A percentile compares a stretch with the other conserved stretches of the same genome.
Evolutionary conservation across 495 filamentous ascomycete species (phyloP).

Genomic region (Aspergillus funiculosus): DNA sequence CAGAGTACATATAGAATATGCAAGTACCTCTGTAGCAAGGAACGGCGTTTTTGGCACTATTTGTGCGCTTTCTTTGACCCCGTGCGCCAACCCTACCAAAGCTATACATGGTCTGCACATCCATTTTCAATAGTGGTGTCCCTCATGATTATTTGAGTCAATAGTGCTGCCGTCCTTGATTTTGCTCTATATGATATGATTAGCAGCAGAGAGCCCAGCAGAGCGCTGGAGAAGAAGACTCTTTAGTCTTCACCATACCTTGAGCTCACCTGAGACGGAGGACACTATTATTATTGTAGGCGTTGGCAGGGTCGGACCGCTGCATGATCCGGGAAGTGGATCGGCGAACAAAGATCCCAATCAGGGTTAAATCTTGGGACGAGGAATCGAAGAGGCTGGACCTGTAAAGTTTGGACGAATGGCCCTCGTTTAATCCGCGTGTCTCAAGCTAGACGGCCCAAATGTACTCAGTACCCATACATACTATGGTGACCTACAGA

Average conservation of each 20-base stretch:
- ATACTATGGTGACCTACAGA: too few relatives aligned
- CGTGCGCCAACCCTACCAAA: slow-evolving; percentile 18
- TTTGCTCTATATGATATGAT: not conserved
- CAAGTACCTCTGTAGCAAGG: slow-evolving; percentile 10
- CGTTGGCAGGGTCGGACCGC: slow-evolving; percentile 27
- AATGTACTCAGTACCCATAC: too few relatives aligned
- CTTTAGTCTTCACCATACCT: not conserved
- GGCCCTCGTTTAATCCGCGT: too few relatives aligned
- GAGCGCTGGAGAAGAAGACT: not conserved
- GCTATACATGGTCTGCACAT: slow-evolving; percentile 9
- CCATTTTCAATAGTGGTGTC: slow-evolving; percentile 9
- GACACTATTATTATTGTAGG: slow-evolving; percentile 3
- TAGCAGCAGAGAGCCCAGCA: too few relatives aligned
- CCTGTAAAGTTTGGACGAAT: slow-evolving; percentile 8
- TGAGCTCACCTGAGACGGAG: not conserved
- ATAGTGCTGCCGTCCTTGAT: not conserved
- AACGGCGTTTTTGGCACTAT: slow-evolving; percentile 19
- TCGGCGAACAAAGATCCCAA: slow-evolving; percentile 12
- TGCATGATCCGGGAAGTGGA: slow-evolving; percentile 26
- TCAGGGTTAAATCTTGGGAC: slow-evolving; percentile 7
- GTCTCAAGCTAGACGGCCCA: too few relatives aligned
- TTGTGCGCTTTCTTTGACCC: slow-evolving; percentile 9
- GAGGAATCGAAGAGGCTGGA: slow-evolving; percentile 20
- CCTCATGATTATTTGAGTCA: not conserved
- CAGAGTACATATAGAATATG: slow-evolving; percentile 6